Base-by-base conservation (phyloP, 306 rosid genomes). In the Nissolia schottii region DNA sequence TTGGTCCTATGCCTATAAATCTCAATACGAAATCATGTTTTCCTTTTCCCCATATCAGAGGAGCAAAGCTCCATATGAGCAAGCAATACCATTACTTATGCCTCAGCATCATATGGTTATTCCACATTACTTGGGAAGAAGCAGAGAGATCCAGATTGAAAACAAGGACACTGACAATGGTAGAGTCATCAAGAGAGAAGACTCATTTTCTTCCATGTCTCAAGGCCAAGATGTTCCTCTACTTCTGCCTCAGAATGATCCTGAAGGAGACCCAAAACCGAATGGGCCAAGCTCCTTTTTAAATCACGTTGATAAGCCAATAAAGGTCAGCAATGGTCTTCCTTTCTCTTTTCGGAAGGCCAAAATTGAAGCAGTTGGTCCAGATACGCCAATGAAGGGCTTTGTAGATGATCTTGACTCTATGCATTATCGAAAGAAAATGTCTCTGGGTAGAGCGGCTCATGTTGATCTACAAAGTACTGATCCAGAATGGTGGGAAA, bases 71-170 rank as follows among this genome's bases (percentile, higher is more conserved):
- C 96, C 90, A 62, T 67, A 95, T 55, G 99, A 95, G 82, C 86
- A 89, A 77, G 85, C 96, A 43, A 95, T 95, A 80, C 99, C 99
- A 37, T 78, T 95, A 76, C 99, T 95, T 32, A 95, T 95, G 91
- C 99, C 99, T 71, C 99, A 95, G 76, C 99, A 95, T 38, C 99
- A 95, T 84, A 95, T 95, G 99, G 96, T 95, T 67, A 91, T 91
- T 85, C 99, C 99, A 71, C 99, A 91, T 82, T 95, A 95, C 88
- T 77, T 88, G 96, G 92, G 96, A 58, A 77, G 46, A 67, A 84
- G 81, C 83, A 58, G 59, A 63, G 97, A 84, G 75, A 35, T 72
- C 67, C 84, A 85, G 77, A 71, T 57, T 50, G 92, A 89, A 53
- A 69, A 48, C 71, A 46, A 58, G 55, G 85, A 41, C 74, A 15